phyloP scores from a whole-genome alignment of 1,284 basidiomycete genomes.

The Uromyces viciae-fabae region DNA sequence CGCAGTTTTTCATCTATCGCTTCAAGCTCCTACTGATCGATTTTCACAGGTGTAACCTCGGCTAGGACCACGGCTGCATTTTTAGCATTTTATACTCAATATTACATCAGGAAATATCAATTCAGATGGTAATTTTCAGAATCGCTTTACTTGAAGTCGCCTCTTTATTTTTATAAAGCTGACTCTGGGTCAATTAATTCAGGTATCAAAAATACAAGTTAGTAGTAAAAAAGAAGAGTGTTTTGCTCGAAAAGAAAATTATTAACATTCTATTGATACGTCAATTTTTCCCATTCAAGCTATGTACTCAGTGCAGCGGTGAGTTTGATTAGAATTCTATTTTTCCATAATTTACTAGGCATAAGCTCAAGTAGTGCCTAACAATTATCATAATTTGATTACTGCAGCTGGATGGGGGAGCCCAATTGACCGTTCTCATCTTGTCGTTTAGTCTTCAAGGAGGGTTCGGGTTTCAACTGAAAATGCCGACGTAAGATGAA shows the following conservation, averaged over 20 bases:
- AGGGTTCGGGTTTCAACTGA: constrained; percentile 26
- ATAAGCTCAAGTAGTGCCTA: not conserved
- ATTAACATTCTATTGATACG: not conserved
- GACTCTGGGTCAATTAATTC: not conserved
- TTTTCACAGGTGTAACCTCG: constrained; percentile 30
- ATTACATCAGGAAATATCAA: constrained; percentile 18
- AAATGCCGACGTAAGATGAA: constrained; percentile 24
- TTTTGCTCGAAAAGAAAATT: not conserved
- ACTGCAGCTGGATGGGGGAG: constrained; percentile 40
- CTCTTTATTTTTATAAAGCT: not conserved
- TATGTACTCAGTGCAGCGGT: constrained; percentile 42
- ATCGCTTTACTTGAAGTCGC: not conserved
- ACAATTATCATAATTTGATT: not conserved
- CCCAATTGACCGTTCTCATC: constrained; percentile 23
- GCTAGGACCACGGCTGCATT: constrained; percentile 13
- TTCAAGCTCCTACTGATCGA: not conserved
- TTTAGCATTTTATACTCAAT: constrained; percentile 35
- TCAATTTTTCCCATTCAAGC: not conserved
- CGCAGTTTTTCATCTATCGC: not conserved
- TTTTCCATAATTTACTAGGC: not conserved
- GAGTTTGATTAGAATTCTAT: not conserved
- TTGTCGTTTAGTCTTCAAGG: constrained; percentile 30
- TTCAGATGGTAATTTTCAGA: constrained; percentile 21
- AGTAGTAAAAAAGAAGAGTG: not conserved
- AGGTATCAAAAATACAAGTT: constrained; percentile 44